Conservation (phyloP, 805 yeast genomes). For the Candida michaelii region DNA sequence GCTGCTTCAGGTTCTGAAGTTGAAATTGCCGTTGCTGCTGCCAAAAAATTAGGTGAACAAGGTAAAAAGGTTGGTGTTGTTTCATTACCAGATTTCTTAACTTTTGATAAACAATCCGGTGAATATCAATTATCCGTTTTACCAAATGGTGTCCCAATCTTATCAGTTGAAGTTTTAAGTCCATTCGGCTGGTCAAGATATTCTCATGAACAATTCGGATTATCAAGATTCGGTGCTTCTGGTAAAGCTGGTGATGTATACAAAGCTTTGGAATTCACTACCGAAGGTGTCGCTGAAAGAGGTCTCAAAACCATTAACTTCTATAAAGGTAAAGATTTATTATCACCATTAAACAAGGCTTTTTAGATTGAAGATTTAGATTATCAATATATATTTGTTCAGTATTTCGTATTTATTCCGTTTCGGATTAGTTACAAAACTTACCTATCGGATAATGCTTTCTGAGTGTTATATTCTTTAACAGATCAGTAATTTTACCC, state of each 20-base stretch:
- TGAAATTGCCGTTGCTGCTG: conserved; percentile 75
- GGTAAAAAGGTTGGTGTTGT: conserved; percentile 82
- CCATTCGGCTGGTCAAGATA: conserved; percentile 92
- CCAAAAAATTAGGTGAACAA: conserved; percentile 63
- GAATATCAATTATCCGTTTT: conserved; percentile 83
- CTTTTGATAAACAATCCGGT: conserved; percentile 79
- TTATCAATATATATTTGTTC: neutral
- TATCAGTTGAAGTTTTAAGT: conserved; percentile 92
- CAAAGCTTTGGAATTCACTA: conserved; percentile 85
- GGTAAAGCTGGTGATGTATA: conserved; percentile 84
- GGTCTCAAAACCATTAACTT: conserved; percentile 76
- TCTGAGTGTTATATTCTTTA: too few relatives aligned
- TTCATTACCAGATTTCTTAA: conserved; percentile 88
- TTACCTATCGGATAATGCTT: neutral
- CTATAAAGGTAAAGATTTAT: conserved; percentile 57
- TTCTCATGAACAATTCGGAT: conserved; percentile 95
- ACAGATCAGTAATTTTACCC: too few relatives aligned
- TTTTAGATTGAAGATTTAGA: conserved; percentile 42
- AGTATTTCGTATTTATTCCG: too few relatives aligned
- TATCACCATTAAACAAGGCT: conserved; percentile 79
- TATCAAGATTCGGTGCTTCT: conserved; percentile 95
- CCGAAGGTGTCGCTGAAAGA: conserved; percentile 88
- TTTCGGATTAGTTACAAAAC: neutral
- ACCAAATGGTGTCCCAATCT: conserved; percentile 91
- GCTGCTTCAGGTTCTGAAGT: conserved; percentile 97